Conservation (phyloP, 140 eudicot genomes). For the Bidens hawaiensis region DNA sequence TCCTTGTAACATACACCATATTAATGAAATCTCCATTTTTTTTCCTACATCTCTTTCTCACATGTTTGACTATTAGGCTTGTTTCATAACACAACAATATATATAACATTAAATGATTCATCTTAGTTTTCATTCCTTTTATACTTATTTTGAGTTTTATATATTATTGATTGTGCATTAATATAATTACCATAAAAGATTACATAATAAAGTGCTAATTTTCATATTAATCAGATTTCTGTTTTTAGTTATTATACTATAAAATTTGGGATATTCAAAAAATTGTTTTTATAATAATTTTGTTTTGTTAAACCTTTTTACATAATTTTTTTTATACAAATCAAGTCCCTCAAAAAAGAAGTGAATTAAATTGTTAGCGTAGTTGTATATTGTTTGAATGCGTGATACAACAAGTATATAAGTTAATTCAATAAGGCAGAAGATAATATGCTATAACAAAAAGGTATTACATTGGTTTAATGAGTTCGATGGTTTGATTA, state of each 20-base stretch:
- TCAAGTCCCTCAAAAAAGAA: not conserved
- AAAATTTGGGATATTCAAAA: not conserved
- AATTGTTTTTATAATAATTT: not conserved
- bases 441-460: not conserved
- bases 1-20: too few relatives aligned
- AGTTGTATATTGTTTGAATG: not conserved
- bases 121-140: not conserved
- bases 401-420: not conserved
- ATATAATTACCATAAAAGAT: not conserved
- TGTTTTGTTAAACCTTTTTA: not conserved
- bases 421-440: not conserved
- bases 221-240: not conserved
- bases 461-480: not conserved
- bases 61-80: too few relatives aligned
- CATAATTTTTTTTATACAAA: not conserved
- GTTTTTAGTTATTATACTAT: not conserved
- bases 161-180: not conserved
- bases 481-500: too few relatives aligned
- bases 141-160: not conserved
- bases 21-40: too few relatives aligned
- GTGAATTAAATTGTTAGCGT: not conserved
- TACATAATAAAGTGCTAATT: not conserved
- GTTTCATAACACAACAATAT: too few relatives aligned
- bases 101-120: not conserved
- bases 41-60: too few relatives aligned